Conservation (phyloP, 495 filamentous ascomycete species). For the Tuber microsphaerosporum region DNA sequence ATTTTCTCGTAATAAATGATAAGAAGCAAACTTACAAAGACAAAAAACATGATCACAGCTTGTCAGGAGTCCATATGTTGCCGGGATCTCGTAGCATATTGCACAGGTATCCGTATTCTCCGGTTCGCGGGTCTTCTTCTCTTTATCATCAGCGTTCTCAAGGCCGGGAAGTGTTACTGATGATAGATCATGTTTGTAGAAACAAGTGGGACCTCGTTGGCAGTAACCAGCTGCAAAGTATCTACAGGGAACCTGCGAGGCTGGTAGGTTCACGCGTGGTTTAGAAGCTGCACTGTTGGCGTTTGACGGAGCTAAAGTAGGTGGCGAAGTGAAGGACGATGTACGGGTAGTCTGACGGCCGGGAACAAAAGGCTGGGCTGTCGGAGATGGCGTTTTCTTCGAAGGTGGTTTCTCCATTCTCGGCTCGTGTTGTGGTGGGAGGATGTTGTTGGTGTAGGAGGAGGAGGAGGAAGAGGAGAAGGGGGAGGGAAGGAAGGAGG, state of each 20-base stretch:
- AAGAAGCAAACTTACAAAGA: constrained; percentile 30
- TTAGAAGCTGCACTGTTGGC: constrained; percentile 1
- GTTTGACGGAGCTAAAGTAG: background rate
- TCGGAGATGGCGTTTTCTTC: constrained; percentile 27
- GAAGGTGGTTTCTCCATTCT: background rate
- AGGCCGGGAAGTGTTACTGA: constrained; percentile 28
- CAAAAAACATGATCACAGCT: constrained; percentile 42
- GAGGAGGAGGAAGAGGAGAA: constrained; percentile 6
- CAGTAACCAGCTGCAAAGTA: constrained; percentile 37
- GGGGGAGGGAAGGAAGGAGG: background rate
- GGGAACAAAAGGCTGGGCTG: constrained; percentile 26
- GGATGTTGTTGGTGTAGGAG: constrained; percentile 2
- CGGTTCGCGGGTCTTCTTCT: constrained; percentile 11
- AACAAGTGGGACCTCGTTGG: constrained; percentile 29
- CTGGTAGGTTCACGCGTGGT: constrained; percentile 24
- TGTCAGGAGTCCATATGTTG: constrained; percentile 38
- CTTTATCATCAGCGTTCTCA: constrained; percentile 23
- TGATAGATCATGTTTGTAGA: constrained; percentile 31
- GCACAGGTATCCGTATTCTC: constrained; percentile 33
- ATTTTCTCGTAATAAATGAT: constrained; percentile 10
- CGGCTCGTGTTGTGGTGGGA: constrained; percentile 8
- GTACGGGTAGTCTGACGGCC: background rate
- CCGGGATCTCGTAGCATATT: constrained; percentile 40
- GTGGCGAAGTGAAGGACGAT: constrained; percentile 7
- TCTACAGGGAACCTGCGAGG: constrained; percentile 23